Evolutionary conservation across 2,329 filamentous ascomycete genomes (phyloP).

Genomic region (Talaromyces piceae): DNA sequence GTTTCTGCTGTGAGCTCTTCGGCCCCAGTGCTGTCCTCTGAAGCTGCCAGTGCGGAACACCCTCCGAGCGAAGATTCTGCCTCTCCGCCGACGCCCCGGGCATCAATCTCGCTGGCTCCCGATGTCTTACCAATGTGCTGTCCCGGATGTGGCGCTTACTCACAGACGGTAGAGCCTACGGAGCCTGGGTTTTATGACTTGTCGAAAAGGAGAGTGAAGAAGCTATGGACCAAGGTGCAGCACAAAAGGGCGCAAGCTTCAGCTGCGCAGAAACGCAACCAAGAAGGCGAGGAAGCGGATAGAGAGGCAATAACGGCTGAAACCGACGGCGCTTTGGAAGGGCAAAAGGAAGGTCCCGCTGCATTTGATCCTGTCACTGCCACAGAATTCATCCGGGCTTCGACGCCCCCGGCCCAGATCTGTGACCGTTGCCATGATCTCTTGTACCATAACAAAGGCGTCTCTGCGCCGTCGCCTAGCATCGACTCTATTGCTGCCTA

Average conservation of each 20-base stretch:
- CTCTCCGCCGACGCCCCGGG: constrained; percentile 10
- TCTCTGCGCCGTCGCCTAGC: constrained; percentile 70
- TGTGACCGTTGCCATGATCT: constrained; percentile 86
- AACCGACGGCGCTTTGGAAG: constrained; percentile 3
- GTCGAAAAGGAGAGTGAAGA: constrained; percentile 38
- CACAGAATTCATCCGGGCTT: constrained; percentile 15
- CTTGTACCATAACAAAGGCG: constrained; percentile 63
- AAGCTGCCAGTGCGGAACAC: background rate
- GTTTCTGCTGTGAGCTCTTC: background rate
- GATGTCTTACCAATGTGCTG: constrained; percentile 45
- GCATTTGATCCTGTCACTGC: constrained; percentile 15
- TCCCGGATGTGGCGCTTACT: constrained; percentile 56
- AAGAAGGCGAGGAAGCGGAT: background rate
- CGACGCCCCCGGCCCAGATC: constrained; percentile 31
- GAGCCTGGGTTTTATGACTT: constrained; percentile 53
- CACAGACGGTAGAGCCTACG: constrained; percentile 48
- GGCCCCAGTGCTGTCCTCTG: background rate
- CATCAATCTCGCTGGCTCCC: constrained; percentile 9
- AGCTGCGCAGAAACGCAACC: background rate
- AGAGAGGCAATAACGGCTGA: background rate
- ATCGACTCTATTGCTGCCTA: constrained; percentile 75
- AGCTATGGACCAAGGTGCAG: constrained; percentile 8
- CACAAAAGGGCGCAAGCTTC: constrained; percentile 3
- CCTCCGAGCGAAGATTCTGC: background rate
- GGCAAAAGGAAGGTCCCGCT: background rate